Conservation (phyloP, 768 basidiomycete genomes). For the Phylloporus sp. region DNA sequence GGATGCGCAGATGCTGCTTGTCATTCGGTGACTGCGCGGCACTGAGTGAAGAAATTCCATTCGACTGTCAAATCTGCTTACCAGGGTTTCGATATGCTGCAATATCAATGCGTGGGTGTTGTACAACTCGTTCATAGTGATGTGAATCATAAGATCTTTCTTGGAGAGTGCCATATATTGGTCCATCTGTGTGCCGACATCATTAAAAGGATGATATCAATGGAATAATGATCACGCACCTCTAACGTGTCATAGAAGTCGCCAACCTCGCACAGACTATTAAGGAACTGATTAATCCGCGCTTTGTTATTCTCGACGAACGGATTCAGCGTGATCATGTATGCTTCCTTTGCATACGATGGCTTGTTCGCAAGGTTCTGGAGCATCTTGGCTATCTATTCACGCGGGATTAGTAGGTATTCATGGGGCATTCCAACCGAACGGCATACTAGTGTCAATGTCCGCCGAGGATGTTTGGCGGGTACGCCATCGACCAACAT, state of each 20-base stretch:
- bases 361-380: constrained; percentile 99
- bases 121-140: constrained; percentile 97
- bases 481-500: constrained; percentile 99
- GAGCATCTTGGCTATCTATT: constrained; percentile 97
- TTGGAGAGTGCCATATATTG: constrained; percentile 99
- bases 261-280: constrained; percentile 95
- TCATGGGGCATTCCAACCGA: background rate
- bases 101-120: constrained; percentile 95
- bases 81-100: constrained; percentile 92
- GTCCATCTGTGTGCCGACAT: constrained; percentile 70
- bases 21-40: constrained; percentile 83
- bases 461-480: constrained; percentile 95
- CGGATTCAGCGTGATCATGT: constrained; percentile 98
- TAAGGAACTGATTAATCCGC: constrained; percentile 95
- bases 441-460: constrained; percentile 74
- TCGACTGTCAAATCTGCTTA: constrained; percentile 38
- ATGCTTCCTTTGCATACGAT: constrained; percentile 93
- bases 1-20: constrained; percentile 93
- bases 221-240: constrained; percentile 51
- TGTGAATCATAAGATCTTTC: constrained; percentile 97
- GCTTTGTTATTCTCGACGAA: constrained; percentile 99
- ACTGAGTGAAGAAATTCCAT: background rate
- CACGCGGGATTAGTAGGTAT: constrained; percentile 3
- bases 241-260: constrained; percentile 99
- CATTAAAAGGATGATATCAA: too few species aligned